phyloP scores from a whole-genome alignment of 2,329 filamentous ascomycete genomes.

The Botrytis cinerea region DNA sequence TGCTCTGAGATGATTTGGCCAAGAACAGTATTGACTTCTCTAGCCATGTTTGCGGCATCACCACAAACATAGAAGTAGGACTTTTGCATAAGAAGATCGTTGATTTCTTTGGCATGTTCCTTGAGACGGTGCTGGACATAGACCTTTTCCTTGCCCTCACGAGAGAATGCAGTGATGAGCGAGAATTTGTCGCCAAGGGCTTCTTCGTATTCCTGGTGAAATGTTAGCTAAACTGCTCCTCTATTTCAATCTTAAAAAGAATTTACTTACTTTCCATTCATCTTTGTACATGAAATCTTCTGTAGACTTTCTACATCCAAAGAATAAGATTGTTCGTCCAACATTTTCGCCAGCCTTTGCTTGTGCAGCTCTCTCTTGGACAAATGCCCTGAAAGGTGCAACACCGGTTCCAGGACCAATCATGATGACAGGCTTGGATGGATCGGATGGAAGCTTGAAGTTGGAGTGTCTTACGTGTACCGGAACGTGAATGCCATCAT shows the following conservation, averaged over 20 bases:
- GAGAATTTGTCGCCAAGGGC: slow-evolving; percentile 86
- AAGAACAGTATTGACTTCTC: slow-evolving; percentile 86
- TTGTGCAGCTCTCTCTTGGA: slow-evolving; percentile 88
- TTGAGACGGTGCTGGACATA: slow-evolving; percentile 94
- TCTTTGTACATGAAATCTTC: slow-evolving; percentile 92
- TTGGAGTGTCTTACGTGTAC: slow-evolving; percentile 97
- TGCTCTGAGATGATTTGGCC: slow-evolving; percentile 84
- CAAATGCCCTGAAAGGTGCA: slow-evolving; percentile 91
- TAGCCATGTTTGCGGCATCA: slow-evolving; percentile 95
- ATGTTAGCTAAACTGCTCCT: slow-evolving; percentile 30
- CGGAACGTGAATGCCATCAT: slow-evolving; percentile 91
- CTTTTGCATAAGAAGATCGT: slow-evolving; percentile 80
- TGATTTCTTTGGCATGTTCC: slow-evolving; percentile 80
- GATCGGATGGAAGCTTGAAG: slow-evolving; percentile 97
- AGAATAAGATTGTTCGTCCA: slow-evolving; percentile 88
- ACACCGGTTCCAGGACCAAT: slow-evolving; percentile 95
- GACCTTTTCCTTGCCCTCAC: slow-evolving; percentile 82
- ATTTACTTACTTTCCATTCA: slow-evolving; percentile 83
- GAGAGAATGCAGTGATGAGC: slow-evolving; percentile 92
- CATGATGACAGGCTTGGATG: slow-evolving; percentile 92
- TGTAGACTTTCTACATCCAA: slow-evolving; percentile 82
- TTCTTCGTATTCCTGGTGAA: slow-evolving; percentile 72
- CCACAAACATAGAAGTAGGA: slow-evolving; percentile 98
- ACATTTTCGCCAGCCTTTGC: slow-evolving; percentile 79
- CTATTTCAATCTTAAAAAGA: not conserved